Evolutionary conservation across 2,329 filamentous ascomycete species (phyloP), one percentile per base, ranked within the genome.

Genomic region (Diaporthe longicolla): DNA sequence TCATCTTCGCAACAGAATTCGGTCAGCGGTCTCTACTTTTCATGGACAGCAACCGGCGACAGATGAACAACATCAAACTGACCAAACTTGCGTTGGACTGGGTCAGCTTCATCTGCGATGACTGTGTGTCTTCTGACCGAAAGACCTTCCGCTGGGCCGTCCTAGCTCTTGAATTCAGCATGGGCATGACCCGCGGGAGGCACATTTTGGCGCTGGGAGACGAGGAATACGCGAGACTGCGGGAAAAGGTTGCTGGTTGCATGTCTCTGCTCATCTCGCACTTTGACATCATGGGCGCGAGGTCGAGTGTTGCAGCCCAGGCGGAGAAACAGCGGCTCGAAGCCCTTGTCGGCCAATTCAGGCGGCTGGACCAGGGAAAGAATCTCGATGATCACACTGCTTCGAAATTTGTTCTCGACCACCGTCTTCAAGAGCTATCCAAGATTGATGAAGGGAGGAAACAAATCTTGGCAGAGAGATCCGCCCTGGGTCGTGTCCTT

Each of bases 111-210:
- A 97, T 99, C 77, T 98, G 95, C 80, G 96, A 98, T 80, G 97
- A 99, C 82, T 99, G 97, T 83, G 90, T 97, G 78, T 94, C 97
- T 13, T 95, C 95, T 5, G 97, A 99, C 82, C 91, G 96, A 78
- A 97, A 96, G 84, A 98, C 97, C 0, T 99, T 99, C 85, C 93
- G 95, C 77, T 99, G 97, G 97, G 95, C 97, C 10, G 97, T 99
- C 43, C 90, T 95, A 69, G 97, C 97, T 13, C 89, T 99, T 17
- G 97, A 99, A 81, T 98, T 98, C 81, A 94, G 95, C 70, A 98
- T 98, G 95, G 92, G 93, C 77, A 98, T 98, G 93, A 99, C 97
- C 0, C 91, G 95, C 70, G 97, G 97, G 15, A 93, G 95, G 74
- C 95, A 98, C 79, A 97, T 99, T 63, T 85, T 99, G n/a, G 94